phyloP scores from a whole-genome alignment of 352 stramenopile genomes.

The Phytophthora sp. region DNA sequence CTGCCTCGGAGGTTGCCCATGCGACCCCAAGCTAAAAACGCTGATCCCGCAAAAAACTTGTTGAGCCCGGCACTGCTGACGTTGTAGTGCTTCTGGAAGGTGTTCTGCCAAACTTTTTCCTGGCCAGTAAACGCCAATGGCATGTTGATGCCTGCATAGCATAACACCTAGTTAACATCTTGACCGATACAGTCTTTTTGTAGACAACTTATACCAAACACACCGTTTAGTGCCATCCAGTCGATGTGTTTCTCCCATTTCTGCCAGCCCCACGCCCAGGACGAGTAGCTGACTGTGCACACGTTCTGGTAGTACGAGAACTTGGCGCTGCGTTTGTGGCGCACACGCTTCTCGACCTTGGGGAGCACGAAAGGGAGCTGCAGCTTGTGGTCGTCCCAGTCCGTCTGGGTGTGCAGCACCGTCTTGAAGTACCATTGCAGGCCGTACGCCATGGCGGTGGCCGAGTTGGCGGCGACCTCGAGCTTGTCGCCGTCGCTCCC shows the following conservation, averaged over 20 bases:
- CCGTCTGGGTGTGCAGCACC: slow-evolving; percentile 73
- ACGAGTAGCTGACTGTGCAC: slow-evolving; percentile 92
- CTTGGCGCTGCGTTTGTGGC: slow-evolving; percentile 65
- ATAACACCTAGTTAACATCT: background rate
- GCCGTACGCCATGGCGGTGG: slow-evolving; percentile 70
- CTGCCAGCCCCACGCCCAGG: slow-evolving; percentile 87
- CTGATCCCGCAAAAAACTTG: slow-evolving; percentile 90
- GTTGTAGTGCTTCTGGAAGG: slow-evolving; percentile 85
- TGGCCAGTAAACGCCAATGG: slow-evolving; percentile 90
- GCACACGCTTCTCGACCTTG: slow-evolving; percentile 34
- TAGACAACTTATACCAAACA: background rate
- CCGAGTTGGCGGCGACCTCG: slow-evolving; percentile 58
- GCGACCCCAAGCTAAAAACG: slow-evolving; percentile 90
- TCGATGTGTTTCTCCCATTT: slow-evolving; percentile 93
- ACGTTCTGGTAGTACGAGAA: slow-evolving; percentile 94
- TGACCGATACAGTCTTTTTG: background rate
- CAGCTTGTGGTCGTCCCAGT: slow-evolving; percentile 82
- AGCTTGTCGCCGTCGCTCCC: slow-evolving; percentile 49
- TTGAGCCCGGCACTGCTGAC: slow-evolving; percentile 73
- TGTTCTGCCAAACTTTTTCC: slow-evolving; percentile 89
- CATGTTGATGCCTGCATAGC: slow-evolving; percentile 83
- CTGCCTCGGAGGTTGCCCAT: slow-evolving; percentile 91
- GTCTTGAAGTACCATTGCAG: slow-evolving; percentile 85
- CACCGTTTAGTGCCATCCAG: slow-evolving; percentile 93
- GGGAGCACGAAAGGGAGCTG: slow-evolving; percentile 63